phyloP scores from a whole-genome alignment of 352 stramenopile species.

The Phytophthora fragariae region DNA sequence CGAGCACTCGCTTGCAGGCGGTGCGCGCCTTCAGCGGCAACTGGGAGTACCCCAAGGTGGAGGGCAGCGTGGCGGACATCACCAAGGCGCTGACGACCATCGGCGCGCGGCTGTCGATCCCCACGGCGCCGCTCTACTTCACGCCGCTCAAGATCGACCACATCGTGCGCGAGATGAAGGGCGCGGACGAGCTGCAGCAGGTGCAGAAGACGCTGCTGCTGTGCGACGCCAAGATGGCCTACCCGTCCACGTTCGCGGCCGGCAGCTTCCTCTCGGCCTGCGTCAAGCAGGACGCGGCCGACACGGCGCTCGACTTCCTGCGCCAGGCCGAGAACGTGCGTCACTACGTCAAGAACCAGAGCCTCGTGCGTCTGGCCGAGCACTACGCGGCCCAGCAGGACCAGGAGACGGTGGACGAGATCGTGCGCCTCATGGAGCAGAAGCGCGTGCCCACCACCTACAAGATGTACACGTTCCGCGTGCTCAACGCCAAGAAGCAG shows the following conservation, averaged over 20 bases:
- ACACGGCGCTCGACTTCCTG: constrained; percentile 79
- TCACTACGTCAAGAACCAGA: constrained; percentile 84
- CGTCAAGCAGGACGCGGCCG: constrained; percentile 62
- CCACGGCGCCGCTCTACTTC: constrained; percentile 81
- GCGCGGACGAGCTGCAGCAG: constrained; percentile 67
- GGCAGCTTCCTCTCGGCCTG: constrained; percentile 75
- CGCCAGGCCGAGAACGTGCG: constrained; percentile 71
- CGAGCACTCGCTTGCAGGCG: constrained; percentile 15
- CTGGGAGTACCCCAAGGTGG: constrained; percentile 84
- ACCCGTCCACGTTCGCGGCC: constrained; percentile 67
- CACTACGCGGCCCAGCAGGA: constrained; percentile 65
- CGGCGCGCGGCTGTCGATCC: constrained; percentile 78
- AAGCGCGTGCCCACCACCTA: constrained; percentile 58
- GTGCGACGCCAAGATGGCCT: constrained; percentile 81
- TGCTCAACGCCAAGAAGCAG: constrained; percentile 72
- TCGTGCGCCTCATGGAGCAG: constrained; percentile 58
- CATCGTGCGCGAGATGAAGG: constrained; percentile 85
- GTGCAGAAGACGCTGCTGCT: constrained; percentile 80
- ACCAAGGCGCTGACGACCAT: constrained; percentile 77
- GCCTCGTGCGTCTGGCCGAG: constrained; percentile 75
- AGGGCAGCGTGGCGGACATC: constrained; percentile 74
- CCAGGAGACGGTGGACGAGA: constrained; percentile 66
- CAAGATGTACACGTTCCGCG: constrained; percentile 83
- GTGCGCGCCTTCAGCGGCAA: constrained; percentile 80
- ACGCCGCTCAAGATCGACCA: constrained; percentile 86